Evolutionary conservation across 75 land plant species (phyloP).

Genomic region (Cryptomeria japonica): DNA sequence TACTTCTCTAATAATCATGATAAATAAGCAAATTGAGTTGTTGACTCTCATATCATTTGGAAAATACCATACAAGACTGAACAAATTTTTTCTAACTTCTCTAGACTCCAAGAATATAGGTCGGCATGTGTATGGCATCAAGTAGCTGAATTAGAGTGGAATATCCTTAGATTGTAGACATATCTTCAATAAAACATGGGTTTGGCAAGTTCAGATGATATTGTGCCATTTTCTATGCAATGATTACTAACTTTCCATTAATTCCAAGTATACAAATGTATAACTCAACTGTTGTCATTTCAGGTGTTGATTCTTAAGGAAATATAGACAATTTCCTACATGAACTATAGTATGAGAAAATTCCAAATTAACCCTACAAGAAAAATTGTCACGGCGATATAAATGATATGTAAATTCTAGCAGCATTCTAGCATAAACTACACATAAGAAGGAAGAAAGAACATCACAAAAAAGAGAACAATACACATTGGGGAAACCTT

Average conservation of each 20-base stretch:
- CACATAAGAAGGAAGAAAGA: too few species aligned
- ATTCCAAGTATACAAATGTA: not conserved
- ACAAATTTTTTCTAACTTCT: not conserved
- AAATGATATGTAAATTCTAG: too few species aligned
- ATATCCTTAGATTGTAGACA: not conserved
- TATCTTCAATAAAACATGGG: not conserved
- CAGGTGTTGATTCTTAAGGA: not conserved
- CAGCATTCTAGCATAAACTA: too few species aligned
- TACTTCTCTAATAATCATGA: too few species aligned
- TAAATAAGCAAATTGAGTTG: too few species aligned
- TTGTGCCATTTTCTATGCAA: not conserved
- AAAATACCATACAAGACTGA: not conserved
- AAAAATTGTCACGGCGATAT: too few species aligned
- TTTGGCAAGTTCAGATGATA: not conserved
- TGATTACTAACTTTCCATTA: not conserved
- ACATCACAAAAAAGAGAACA: too few species aligned
- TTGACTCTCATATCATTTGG: not conserved
- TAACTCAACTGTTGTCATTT: not conserved
- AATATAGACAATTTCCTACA: not conserved
- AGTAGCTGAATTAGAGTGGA: not conserved
- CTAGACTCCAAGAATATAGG: not conserved
- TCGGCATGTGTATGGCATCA: not conserved
- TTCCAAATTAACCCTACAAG: not conserved
- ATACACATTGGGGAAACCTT: too few species aligned
- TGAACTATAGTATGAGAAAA: not conserved